These are phyloP conservation scores for Trichoderma atrobrunneum DNA, from an alignment of 2,329 filamentous ascomycete genomes.

Conservation along the genomic window DNA sequence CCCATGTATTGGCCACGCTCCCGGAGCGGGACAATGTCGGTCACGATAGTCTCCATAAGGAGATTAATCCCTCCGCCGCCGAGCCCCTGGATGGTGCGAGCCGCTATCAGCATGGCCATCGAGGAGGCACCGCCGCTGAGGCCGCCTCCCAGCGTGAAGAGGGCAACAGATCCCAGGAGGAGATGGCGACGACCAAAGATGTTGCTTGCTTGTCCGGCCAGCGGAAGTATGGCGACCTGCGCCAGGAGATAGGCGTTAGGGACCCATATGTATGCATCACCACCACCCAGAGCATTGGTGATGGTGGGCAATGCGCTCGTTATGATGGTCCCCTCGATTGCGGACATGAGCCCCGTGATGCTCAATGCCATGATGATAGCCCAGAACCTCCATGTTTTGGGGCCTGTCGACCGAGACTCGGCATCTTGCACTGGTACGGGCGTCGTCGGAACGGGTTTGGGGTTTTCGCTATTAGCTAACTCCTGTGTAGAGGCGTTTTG, in stretches of 20 bases:
- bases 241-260: constrained; percentile 22
- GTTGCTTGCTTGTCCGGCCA: constrained; percentile 47
- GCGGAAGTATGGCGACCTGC: constrained; percentile 22
- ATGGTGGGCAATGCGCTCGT: constrained; percentile 54
- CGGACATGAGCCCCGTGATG: constrained; percentile 36
- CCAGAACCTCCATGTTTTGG: constrained; percentile 9
- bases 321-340: constrained; percentile 52
- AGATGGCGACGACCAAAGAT: constrained; percentile 49
- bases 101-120: constrained; percentile 48
- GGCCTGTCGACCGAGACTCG: not conserved
- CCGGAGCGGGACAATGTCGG: constrained; percentile 49
- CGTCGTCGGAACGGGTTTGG: not conserved
- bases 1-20: constrained; percentile 43
- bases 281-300: not conserved
- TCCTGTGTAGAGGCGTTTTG: not conserved
- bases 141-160: constrained; percentile 53
- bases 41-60: constrained; percentile 32
- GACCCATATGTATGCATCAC: constrained; percentile 9
- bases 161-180: constrained; percentile 38
- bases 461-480: not conserved
- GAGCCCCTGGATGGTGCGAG: constrained; percentile 48
- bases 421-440: not conserved
- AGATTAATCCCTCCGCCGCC: constrained; percentile 37
- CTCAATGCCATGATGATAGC: constrained; percentile 22
- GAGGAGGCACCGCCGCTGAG: constrained; percentile 48